Base-by-base conservation (phyloP, 2,329 filamentous ascomycete genomes). In the Colletotrichum aenigma region DNA sequence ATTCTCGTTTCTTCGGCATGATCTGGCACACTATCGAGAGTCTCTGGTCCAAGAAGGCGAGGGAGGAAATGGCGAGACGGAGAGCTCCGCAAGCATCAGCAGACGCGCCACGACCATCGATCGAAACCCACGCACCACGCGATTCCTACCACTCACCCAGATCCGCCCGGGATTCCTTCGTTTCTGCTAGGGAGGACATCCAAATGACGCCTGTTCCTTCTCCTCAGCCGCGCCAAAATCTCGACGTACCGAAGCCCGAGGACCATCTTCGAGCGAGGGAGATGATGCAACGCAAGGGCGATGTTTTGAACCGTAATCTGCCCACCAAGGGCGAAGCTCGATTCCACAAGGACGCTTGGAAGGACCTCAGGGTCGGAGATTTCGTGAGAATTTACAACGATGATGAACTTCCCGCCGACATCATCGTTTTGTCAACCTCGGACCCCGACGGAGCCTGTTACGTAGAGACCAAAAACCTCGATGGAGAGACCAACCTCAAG, bases 401-500 rank as follows among this genome's bases (percentile, higher is more conserved):
- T 79, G 97, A 99, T 81, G 96, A 98, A 79, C 92, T 99, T 28
- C 97, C 97, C 2, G 96, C 97, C 64, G 97, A 99, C 84, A 89
- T 99, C 62, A 93, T 98, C 64, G 94, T 99, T 58, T 87, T 99
- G 28, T 95, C 97, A 4, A 98, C 97, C 1, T 98, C 97, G 4
- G 97, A 98, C 80, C 91, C 94, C 1, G 97, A 99, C 80, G 97
- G 97, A 66, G 95, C 95, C 48, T 99, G 97, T 85, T 99, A 98
- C 80, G 94, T 99, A 26, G 97, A 99, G 85, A 99, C 97, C 4
- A 99, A 98, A 88, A 98, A 98, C 83, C 84, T 99, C 87, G 97
- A 99, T 81, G 97, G 97, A 66, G 97, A 99, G 86, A 99, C 97
- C 4, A 99, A 99, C 81, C 87, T 99, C 77, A 99, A 99, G 85